These are phyloP conservation scores for Nectriaceae sp. DNA, from an alignment of 2,329 filamentous ascomycete genomes.

Conservation along the genomic window DNA sequence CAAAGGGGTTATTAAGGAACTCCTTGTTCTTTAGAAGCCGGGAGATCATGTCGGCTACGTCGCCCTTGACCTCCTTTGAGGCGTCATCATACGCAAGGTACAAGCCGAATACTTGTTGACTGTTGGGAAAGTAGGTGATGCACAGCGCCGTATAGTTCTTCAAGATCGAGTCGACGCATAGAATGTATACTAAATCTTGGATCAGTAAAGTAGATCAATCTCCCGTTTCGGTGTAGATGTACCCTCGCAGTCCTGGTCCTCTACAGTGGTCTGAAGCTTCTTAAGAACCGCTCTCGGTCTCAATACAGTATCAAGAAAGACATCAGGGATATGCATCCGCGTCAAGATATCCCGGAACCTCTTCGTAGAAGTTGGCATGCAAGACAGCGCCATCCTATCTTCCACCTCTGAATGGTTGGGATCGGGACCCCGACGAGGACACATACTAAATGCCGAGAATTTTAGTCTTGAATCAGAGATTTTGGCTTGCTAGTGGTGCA, in stretches of 20 bases:
- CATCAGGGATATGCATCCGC: neutral
- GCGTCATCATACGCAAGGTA: constrained; percentile 4
- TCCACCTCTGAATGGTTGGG: neutral
- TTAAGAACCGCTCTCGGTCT: neutral
- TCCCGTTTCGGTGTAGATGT: neutral
- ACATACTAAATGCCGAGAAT: constrained; percentile 1
- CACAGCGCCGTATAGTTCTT: constrained; percentile 7
- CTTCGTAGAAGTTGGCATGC: neutral
- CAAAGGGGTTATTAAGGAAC: constrained; percentile 7
- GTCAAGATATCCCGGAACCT: neutral
- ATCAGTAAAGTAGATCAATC: neutral
- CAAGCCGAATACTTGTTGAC: constrained; percentile 4
- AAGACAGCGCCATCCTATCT: neutral
- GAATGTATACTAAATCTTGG: constrained; percentile 4
- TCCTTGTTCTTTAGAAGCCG: constrained; percentile 5
- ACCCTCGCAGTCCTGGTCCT: constrained; percentile 3
- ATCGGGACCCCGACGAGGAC: neutral
- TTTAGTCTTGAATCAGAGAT: too few relatives aligned
- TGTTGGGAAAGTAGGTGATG: constrained; percentile 9
- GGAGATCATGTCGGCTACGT: neutral
- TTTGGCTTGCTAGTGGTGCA: too few relatives aligned
- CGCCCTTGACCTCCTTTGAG: neutral
- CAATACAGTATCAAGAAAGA: neutral
- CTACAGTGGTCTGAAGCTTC: neutral
- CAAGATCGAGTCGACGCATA: constrained; percentile 9